Percentiles rank a stretch among this genome's conserved stretches.
Evolutionary conservation across 2,329 filamentous ascomycete genomes (phyloP).

Genomic region (Penicillium concentricum): DNA sequence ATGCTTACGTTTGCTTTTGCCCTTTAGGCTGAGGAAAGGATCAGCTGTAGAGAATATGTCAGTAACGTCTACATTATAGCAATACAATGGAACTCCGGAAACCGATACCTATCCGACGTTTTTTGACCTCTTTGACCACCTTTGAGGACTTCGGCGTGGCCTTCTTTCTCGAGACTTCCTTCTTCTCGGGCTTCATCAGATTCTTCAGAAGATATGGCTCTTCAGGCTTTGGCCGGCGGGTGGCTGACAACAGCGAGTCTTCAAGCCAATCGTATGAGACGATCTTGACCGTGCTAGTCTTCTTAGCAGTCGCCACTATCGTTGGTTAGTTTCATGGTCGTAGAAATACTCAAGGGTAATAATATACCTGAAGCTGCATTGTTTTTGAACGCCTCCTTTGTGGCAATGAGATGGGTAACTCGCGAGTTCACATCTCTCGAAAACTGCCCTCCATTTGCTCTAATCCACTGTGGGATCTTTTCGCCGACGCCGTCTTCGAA

Average conservation of each 20-base stretch:
- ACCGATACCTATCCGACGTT: not conserved
- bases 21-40: slow-evolving; percentile 36
- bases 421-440: slow-evolving; percentile 49
- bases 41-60: slow-evolving; percentile 3
- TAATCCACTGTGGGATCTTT: slow-evolving; percentile 66
- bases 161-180: slow-evolving; percentile 2
- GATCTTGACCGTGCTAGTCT: slow-evolving; percentile 41
- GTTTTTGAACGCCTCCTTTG: slow-evolving; percentile 59
- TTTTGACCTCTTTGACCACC: not conserved
- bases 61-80: slow-evolving; percentile 1
- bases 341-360: not conserved
- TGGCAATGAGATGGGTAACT: slow-evolving; percentile 73
- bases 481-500: slow-evolving; percentile 52
- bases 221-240: slow-evolving; percentile 34
- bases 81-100: not conserved
- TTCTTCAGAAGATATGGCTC: slow-evolving; percentile 40
- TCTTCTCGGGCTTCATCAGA: slow-evolving; percentile 31
- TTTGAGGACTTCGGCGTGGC: not conserved
- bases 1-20: slow-evolving; percentile 45
- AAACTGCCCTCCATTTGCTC: slow-evolving; percentile 60
- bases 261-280: slow-evolving; percentile 50
- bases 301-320: slow-evolving; percentile 43
- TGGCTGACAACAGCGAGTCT: slow-evolving; percentile 41
- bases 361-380: slow-evolving; percentile 42
- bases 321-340: slow-evolving; percentile 17